Conservation (phyloP, 2,329 filamentous ascomycete species). For the Beauveria bassiana region DNA sequence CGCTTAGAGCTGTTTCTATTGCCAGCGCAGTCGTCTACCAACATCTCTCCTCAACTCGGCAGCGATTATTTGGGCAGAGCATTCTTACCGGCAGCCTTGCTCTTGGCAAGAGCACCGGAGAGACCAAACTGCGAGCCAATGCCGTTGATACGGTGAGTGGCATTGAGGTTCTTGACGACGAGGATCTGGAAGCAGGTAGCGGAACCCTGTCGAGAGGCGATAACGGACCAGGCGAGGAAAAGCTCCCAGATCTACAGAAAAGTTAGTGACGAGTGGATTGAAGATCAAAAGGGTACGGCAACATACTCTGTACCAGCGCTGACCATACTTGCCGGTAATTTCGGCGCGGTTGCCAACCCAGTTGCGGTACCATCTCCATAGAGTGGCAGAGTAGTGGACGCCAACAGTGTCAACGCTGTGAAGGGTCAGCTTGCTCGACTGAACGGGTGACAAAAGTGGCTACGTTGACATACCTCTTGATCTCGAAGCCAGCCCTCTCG, state of each 20-base stretch:
- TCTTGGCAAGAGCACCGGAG: conserved; percentile 45
- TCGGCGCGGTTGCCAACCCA: conserved; percentile 93
- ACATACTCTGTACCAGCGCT: conserved; percentile 86
- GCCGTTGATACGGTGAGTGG: conserved; percentile 72
- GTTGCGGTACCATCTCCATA: conserved; percentile 99
- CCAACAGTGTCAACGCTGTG: conserved; percentile 75
- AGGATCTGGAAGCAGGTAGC: conserved; percentile 85
- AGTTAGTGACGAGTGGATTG: neutral
- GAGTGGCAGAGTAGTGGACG: conserved; percentile 91
- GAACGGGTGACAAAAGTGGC: neutral
- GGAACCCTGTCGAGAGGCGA: conserved; percentile 73
- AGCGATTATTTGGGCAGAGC: conserved; percentile 5
- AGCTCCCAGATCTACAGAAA: conserved; percentile 76
- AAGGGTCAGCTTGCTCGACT: neutral
- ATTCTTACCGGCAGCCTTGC: conserved; percentile 28
- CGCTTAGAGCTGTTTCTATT: neutral
- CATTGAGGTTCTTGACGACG: conserved; percentile 84
- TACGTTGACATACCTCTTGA: conserved; percentile 53
- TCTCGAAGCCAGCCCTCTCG: conserved; percentile 63
- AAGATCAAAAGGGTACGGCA: neutral
- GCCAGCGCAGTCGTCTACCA: neutral
- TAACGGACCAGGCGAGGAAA: conserved; percentile 81
- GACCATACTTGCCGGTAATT: conserved; percentile 90
- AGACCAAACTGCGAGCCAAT: conserved; percentile 63
- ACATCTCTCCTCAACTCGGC: neutral